Evolutionary conservation across 352 stramenopile species (phyloP), one percentile per base, ranked within the genome.

Genomic region (Pythium periplocum): DNA sequence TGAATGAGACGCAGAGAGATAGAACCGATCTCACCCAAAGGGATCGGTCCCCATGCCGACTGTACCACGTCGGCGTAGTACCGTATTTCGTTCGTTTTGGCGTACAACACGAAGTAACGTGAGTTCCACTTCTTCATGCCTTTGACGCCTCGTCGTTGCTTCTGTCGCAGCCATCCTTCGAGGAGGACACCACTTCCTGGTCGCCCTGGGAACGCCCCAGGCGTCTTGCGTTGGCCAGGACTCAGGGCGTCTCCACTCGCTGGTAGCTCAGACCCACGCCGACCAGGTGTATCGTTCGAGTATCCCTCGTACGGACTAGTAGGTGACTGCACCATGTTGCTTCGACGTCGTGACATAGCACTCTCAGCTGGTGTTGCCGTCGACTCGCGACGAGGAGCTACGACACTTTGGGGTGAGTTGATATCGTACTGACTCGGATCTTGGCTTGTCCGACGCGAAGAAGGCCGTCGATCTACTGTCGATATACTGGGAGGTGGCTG

Each of bases 61-160:
- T 81, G 73, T 31, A 89, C 79, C 12, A 93, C 78, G 48, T 93
- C 82, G 1, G 77, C 66, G 54, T 90, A 93, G 57, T 93, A 93
- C 10, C 82, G 71, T 40, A 93, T 64, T 50, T 93, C 82, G 53
- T 86, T 88, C 2, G 69, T 80, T 47, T 74, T 73, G 10, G 75
- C 75, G 59, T 90, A 88, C 3, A 90, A 61, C 48, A 93, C 82
- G 52, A 90, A 93, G 50, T 90, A 90, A 38, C 79, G 73, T 49
- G 75, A 77, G 55, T 90, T 90, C 82, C 82, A 93, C 63, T 89
- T 88, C 64, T 90, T 93, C 50, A 90, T 73, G 7, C 82, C 82
- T 40, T 88, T 88, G 39, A 90, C 73, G 30, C 79, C 79, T 6
- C 82, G 79, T 1, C 82, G 77, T 53, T 93, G 82, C 57, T 90